Percentiles rank a stretch among this genome's conserved stretches.
Evolutionary conservation across 164 flowering plant species (phyloP).

Genomic region (Stephania japonica): DNA sequence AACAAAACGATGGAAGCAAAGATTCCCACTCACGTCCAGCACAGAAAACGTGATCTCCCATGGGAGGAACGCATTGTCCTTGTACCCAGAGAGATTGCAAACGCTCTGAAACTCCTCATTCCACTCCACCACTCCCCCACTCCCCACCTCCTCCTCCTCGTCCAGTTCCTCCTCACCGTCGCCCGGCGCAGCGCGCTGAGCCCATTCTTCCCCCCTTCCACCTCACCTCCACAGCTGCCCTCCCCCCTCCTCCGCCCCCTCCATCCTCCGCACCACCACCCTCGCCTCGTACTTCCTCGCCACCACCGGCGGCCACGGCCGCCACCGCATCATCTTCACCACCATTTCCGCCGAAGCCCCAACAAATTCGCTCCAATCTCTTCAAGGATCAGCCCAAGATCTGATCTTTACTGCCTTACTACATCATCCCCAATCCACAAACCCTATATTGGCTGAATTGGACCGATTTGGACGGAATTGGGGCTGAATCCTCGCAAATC

Average conservation of each 20-base stretch:
- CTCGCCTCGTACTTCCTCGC: slow-evolving; percentile 74
- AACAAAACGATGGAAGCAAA: slow-evolving; percentile 2
- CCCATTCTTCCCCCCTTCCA: slow-evolving; percentile 80
- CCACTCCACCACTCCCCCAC: slow-evolving; percentile 56
- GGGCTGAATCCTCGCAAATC: no score
- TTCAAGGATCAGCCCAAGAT: no score
- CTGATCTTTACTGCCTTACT: no score
- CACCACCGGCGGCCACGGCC: slow-evolving; percentile 84
- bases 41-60: slow-evolving; percentile 84
- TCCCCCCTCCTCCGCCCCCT: slow-evolving; percentile 29
- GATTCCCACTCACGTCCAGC: slow-evolving; percentile 53
- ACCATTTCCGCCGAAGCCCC: slow-evolving; percentile 37
- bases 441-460: no score
- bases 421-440: no score
- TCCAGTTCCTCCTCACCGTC: slow-evolving; percentile 65
- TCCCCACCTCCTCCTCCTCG: slow-evolving; percentile 44
- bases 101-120: slow-evolving; percentile 79
- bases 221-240: slow-evolving; percentile 65
- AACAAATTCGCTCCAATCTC: not conserved
- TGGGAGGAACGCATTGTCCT: slow-evolving; percentile 66
- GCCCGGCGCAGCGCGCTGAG: slow-evolving; percentile 57
- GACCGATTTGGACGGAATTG: no score
- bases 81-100: slow-evolving; percentile 49
- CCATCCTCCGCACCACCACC: slow-evolving; percentile 46
- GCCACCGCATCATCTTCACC: slow-evolving; percentile 97